phyloP scores from a whole-genome alignment of 2,329 filamentous ascomycete genomes.

The Huntiella decipiens region DNA sequence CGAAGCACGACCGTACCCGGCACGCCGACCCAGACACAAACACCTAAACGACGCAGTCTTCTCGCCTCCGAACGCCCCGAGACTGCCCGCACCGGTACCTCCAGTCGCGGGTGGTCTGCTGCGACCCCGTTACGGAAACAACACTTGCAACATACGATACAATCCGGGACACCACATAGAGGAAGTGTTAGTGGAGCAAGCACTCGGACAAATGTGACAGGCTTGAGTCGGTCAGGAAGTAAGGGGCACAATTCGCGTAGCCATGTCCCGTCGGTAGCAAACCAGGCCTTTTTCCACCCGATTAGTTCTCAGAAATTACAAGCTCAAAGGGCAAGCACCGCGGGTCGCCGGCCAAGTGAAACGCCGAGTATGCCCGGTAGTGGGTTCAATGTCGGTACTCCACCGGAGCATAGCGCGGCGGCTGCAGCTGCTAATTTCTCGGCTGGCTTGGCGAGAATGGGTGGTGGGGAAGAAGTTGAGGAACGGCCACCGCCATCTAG shows the following conservation, averaged over 20 bases:
- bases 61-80: constrained; percentile 30
- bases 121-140: constrained; percentile 37
- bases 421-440: constrained; percentile 6
- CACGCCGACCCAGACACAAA: constrained; percentile 14
- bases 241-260: constrained; percentile 38
- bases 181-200: constrained; percentile 9
- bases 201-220: constrained; percentile 1
- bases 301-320: constrained; percentile 95
- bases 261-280: constrained; percentile 76
- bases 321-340: constrained; percentile 46
- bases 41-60: constrained; percentile 21
- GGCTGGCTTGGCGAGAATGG: constrained; percentile 7
- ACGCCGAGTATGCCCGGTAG: constrained; percentile 6
- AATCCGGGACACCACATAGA: constrained; percentile 11
- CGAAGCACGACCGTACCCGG: constrained; percentile 4
- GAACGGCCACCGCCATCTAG: constrained; percentile 48
- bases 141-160: constrained; percentile 30
- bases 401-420: not conserved
- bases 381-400: not conserved
- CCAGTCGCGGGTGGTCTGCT: constrained; percentile 34
- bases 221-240: constrained; percentile 8
- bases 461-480: constrained; percentile 28
- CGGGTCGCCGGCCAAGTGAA: constrained; percentile 4
- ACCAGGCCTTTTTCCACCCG: constrained; percentile 82
- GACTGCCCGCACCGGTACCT: constrained; percentile 31